Evolutionary conservation across 352 stramenopile species (phyloP), one percentile per base, ranked within the genome.

Genomic region (Elongisporangium anandrum): DNA sequence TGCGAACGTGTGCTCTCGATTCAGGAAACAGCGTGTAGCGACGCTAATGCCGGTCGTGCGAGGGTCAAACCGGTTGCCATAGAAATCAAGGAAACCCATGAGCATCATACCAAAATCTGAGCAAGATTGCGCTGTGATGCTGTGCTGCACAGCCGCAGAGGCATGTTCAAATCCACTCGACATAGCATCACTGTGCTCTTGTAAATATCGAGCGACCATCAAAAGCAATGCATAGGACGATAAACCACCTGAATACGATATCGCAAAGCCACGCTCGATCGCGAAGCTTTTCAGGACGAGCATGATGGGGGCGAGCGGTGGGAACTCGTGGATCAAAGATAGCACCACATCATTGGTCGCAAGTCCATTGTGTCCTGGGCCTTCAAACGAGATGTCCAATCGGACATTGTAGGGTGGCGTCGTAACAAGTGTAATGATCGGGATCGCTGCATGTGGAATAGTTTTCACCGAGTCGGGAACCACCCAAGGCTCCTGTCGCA

Each of bases 41-140:
- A 95, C 86, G 51, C 86, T 97, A 51, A 97, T 97, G 13, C 91
- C 91, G 4, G 88, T 98, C 6, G 82, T 93, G 10, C 88, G 85
- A 19, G 90, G 87, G 56, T 97, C 88, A 54, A 97, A 97, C 0
- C 83, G 87, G 56, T 98, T 99, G 19, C 97, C 96, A 69, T 98
- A 99, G 64, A 99, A 99, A 59, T 99, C 95, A 10, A 99, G 78
- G 58, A 99, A 97, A 0, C 95, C 95, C 85, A 98, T 97, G 1
- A 99, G 77, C 56, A 99, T 83, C 39, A 97, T 93, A 22, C 96
- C 96, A 59, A 97, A 97, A 63, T 99, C 96, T 4, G 86, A 77
- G 20, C 75, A 76, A 24, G 85, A 87, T n/a, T 83, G 79, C 54
- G 75, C 68, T 15, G 72, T 86, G 29, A 84, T 68, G 45, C 72